Evolutionary conservation across 1,284 basidiomycete genomes (phyloP).

Genomic region (Moesziomyces parantarcticus): DNA sequence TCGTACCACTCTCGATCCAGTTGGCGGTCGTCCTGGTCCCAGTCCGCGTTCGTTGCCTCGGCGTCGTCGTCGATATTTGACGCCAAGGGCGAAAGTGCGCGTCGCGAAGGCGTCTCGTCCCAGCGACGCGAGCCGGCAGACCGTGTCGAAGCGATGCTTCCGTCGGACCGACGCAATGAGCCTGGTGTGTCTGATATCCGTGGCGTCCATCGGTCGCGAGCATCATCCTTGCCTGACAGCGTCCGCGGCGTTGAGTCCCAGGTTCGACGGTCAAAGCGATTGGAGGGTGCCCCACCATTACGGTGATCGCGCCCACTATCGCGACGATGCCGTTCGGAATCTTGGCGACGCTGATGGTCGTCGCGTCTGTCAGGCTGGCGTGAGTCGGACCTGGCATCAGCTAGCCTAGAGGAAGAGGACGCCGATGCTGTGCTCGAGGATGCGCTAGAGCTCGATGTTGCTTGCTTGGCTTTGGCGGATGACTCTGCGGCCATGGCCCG

Average conservation of each 20-base stretch:
- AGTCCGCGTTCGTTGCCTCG: conserved; percentile 55
- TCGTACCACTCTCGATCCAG: conserved; percentile 65
- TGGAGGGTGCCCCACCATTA: conserved; percentile 1
- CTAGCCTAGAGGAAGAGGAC: too few relatives aligned
- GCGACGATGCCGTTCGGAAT: background rate
- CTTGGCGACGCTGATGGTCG: background rate
- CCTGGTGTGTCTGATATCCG: background rate
- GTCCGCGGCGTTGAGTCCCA: conserved; percentile 53
- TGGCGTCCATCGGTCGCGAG: conserved; percentile 22
- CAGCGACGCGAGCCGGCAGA: conserved; percentile 40
- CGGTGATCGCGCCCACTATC: conserved; percentile 3
- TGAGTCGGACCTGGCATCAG: too few relatives aligned
- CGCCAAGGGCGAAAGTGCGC: conserved; percentile 7
- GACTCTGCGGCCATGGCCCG: conserved; percentile 25
- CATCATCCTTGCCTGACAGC: background rate
- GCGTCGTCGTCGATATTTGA: conserved; percentile 74
- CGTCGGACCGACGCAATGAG: conserved; percentile 6
- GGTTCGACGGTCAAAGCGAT: conserved; percentile 18
- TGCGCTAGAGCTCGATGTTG: too few relatives aligned
- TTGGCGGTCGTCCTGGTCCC: conserved; percentile 57
- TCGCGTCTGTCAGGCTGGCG: too few relatives aligned
- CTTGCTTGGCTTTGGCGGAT: conserved; percentile 11
- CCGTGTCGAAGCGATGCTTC: conserved; percentile 13
- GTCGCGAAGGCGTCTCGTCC: conserved; percentile 45
- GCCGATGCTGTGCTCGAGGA: background rate